These are phyloP conservation scores for Albophoma yamanashiensis DNA, from an alignment of 2,329 filamentous ascomycete genomes.

Conservation along the genomic window DNA sequence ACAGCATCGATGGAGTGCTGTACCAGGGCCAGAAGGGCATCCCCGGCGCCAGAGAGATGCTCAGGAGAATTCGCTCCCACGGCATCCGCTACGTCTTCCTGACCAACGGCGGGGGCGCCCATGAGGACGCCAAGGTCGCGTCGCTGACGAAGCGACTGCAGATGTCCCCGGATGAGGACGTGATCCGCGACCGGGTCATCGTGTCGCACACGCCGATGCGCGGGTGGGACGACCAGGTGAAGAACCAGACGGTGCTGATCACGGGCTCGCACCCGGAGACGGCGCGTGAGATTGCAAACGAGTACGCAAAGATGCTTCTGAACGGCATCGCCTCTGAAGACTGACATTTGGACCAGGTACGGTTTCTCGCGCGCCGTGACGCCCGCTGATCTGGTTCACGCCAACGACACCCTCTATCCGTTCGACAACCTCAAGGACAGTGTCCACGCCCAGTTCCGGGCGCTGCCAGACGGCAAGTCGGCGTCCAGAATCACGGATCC, in stretches of 20 bases:
- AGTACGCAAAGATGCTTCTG: conserved; percentile 22
- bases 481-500: conserved; percentile 18
- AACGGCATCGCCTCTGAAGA: neutral
- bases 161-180: conserved; percentile 19
- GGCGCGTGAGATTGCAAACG: conserved; percentile 63
- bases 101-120: conserved; percentile 88
- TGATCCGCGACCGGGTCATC: conserved; percentile 32
- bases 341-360: conserved; percentile 27
- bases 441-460: conserved; percentile 16
- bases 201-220: conserved; percentile 85
- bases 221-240: conserved; percentile 37
- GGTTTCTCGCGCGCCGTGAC: conserved; percentile 77
- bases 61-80: conserved; percentile 61
- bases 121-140: conserved; percentile 41
- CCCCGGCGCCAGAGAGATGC: conserved; percentile 63
- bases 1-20: conserved; percentile 83
- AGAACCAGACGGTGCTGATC: conserved; percentile 52
- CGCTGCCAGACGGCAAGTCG: conserved; percentile 22
- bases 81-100: conserved; percentile 86
- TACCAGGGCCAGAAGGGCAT: conserved; percentile 72
- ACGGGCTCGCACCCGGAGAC: conserved; percentile 58
- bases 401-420: conserved; percentile 69
- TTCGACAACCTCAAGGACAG: conserved; percentile 45
- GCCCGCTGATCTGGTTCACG: conserved; percentile 70
- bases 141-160: conserved; percentile 22